A percentile compares a stretch with the other conserved stretches of the same genome.
Evolutionary conservation across 257 asterid genomes (phyloP).

Genomic region (Misopates orontium): DNA sequence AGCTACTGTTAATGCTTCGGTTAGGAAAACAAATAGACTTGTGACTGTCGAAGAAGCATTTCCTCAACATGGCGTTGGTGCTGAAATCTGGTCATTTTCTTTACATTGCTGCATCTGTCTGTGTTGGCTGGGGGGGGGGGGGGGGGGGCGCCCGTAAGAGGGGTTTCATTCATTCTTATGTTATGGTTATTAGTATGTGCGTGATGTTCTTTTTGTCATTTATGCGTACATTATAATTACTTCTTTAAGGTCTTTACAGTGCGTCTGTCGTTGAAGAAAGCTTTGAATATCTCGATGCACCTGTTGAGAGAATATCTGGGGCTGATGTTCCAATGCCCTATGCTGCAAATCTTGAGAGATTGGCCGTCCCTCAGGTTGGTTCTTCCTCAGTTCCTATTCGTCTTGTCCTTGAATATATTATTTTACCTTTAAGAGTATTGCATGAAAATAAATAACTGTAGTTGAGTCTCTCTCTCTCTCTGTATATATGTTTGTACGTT

Average conservation of each 20-base stretch:
- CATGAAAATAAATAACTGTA: neutral
- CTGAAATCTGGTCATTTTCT: slow-evolving; percentile 73
- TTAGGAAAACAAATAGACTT: slow-evolving; percentile 79
- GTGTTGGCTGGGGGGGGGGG: neutral
- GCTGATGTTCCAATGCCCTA: slow-evolving; percentile 81
- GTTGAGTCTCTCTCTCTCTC: no score
- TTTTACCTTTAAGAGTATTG: neutral
- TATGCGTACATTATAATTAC: neutral
- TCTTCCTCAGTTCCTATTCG: neutral
- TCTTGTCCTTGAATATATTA: neutral
- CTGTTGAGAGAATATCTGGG: slow-evolving; percentile 63
- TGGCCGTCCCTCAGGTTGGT: slow-evolving; percentile 68
- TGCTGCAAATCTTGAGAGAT: slow-evolving; percentile 66
- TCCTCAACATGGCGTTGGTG: slow-evolving; percentile 89
- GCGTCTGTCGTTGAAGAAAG: slow-evolving; percentile 63
- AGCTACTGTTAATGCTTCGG: slow-evolving; percentile 71
- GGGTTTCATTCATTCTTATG: no score
- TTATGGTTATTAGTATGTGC: neutral
- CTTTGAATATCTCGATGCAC: slow-evolving; percentile 68
- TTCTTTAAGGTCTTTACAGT: slow-evolving; percentile 33
- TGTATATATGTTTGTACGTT: no score
- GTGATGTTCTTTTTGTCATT: no score
- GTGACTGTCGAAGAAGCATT: slow-evolving; percentile 83
- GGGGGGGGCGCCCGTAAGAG: no score
- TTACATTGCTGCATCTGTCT: slow-evolving; percentile 3